Percentiles rank a stretch among this genome's conserved stretches.
Evolutionary conservation across 2,329 filamentous ascomycete genomes (phyloP).

Genomic region (Sclerotinia glacialis): DNA sequence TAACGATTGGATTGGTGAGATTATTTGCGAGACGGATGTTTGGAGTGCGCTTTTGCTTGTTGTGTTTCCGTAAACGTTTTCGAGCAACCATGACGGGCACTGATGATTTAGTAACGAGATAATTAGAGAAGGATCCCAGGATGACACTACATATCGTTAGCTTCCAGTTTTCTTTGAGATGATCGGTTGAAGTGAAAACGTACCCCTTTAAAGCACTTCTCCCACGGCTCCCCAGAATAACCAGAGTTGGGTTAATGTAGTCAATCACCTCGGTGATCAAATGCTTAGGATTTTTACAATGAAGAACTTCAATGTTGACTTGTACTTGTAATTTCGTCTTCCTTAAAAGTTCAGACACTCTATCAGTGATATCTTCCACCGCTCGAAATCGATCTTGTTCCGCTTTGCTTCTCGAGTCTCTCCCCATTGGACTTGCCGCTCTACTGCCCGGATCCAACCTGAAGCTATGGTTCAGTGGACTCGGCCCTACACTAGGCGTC

Average conservation of each 20-base stretch:
- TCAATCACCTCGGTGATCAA: conserved; percentile 98
- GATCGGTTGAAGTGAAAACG: conserved; percentile 29
- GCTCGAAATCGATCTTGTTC: conserved; percentile 80
- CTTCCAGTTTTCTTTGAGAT: conserved; percentile 7
- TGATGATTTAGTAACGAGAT: conserved; percentile 92
- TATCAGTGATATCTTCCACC: conserved; percentile 78
- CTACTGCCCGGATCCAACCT: conserved; percentile 31
- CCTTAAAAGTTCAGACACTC: conserved; percentile 78
- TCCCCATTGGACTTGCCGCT: conserved; percentile 39
- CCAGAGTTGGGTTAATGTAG: conserved; percentile 82
- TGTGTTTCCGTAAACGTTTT: conserved; percentile 83
- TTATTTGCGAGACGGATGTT: conserved; percentile 78
- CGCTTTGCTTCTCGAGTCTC: conserved; percentile 53
- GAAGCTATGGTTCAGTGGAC: conserved; percentile 30
- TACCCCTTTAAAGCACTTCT: conserved; percentile 92
- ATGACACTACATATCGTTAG: conserved; percentile 64
- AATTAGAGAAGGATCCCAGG: conserved; percentile 94
- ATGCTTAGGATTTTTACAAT: conserved; percentile 97
- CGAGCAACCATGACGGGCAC: conserved; percentile 97
- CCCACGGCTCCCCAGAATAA: conserved; percentile 88
- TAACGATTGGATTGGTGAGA: conserved; percentile 58
- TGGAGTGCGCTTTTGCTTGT: conserved; percentile 67
- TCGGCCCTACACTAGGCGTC: conserved; percentile 25
- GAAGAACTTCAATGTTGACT: conserved; percentile 92
- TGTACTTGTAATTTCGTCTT: conserved; percentile 92